A percentile compares a stretch with the other conserved stretches of the same genome.
These are phyloP conservation scores for Paraconiothyrium brasiliense DNA, from an alignment of 2,329 filamentous ascomycete genomes.

Conservation along the genomic window DNA sequence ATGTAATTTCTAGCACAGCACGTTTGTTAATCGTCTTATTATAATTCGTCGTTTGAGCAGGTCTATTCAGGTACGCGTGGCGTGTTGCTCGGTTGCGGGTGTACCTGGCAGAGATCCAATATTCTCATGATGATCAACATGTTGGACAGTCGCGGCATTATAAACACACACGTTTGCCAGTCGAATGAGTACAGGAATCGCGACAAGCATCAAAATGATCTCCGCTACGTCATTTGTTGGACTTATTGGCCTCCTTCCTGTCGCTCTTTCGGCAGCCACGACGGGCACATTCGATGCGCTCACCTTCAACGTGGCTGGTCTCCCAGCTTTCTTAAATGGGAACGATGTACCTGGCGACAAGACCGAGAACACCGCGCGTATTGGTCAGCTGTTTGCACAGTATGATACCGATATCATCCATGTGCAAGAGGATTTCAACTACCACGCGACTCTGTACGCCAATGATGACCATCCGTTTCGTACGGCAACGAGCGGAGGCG, in stretches of 20 bases:
- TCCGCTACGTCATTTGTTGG: not conserved
- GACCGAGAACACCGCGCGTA: slow-evolving; percentile 63
- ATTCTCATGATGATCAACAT: slow-evolving; percentile 1
- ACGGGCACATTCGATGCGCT: slow-evolving; percentile 62
- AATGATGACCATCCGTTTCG: slow-evolving; percentile 68
- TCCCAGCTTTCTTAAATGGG: slow-evolving; percentile 64
- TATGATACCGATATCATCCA: slow-evolving; percentile 71
- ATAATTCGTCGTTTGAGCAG: not conserved
- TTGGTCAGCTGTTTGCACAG: slow-evolving; percentile 66
- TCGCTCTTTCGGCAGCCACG: slow-evolving; percentile 30
- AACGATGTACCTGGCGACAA: slow-evolving; percentile 72
- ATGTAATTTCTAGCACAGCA: not conserved
- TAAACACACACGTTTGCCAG: not conserved
- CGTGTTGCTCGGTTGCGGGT: not conserved
- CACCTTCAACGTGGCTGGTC: slow-evolving; percentile 68
- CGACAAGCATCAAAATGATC: not conserved
- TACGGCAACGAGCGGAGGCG: slow-evolving; percentile 72
- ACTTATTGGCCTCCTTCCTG: slow-evolving; percentile 3
- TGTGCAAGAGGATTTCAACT: slow-evolving; percentile 76
- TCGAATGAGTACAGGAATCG: not conserved
- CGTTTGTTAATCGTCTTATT: not conserved
- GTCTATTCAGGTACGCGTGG: slow-evolving; percentile 2
- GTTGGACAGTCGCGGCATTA: not conserved
- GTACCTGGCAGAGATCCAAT: not conserved
- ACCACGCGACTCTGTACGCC: slow-evolving; percentile 70